These are phyloP conservation scores for Galium porrigens DNA, from an alignment of 305 asterid genomes.

Conservation along the genomic window DNA sequence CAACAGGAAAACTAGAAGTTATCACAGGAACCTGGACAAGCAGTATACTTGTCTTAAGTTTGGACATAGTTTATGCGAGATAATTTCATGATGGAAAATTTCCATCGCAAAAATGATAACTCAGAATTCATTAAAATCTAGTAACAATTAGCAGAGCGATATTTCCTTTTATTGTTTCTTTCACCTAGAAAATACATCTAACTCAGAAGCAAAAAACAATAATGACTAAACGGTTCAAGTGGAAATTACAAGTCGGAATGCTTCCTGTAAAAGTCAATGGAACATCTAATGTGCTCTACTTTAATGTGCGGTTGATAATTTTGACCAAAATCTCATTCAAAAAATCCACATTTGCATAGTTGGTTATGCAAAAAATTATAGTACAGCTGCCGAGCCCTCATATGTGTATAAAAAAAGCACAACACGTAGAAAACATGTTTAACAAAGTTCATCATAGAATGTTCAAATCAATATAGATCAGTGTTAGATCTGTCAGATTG, in stretches of 20 bases:
- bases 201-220: background rate
- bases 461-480: background rate
- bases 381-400: background rate
- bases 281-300: background rate
- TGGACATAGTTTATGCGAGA: background rate
- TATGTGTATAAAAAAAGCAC: background rate
- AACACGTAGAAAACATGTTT: background rate
- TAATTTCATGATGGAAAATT: background rate
- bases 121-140: background rate
- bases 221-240: background rate
- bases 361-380: background rate
- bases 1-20: conserved; percentile 73
- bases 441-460: background rate
- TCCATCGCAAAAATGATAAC: background rate
- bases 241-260: background rate
- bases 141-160: background rate
- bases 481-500: background rate
- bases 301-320: background rate
- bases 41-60: conserved; percentile 2
- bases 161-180: too few species aligned
- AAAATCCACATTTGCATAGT: background rate
- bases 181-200: background rate
- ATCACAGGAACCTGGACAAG: conserved; percentile 79
- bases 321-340: background rate
- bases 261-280: background rate